Conservation (phyloP, 1,284 basidiomycete species). For the Apiotrichum siamense region DNA sequence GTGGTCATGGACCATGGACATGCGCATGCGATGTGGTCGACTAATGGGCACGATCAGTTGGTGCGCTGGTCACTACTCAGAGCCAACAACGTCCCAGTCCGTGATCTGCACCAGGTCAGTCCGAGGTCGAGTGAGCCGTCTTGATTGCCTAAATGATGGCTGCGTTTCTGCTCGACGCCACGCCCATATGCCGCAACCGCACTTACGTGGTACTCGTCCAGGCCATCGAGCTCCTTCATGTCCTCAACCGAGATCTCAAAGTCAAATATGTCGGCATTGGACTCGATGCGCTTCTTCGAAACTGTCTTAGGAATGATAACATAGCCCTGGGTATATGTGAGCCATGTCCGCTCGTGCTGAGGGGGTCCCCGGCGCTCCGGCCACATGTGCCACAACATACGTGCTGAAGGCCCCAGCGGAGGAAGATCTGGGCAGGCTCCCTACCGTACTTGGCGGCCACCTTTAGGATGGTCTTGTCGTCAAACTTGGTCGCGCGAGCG, state of each 20-base stretch:
- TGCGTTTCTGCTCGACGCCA: too few relatives aligned
- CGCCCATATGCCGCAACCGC: too few relatives aligned
- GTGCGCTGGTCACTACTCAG: too few relatives aligned
- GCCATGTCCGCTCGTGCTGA: too few relatives aligned
- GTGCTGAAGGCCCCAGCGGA: slow-evolving; percentile 53
- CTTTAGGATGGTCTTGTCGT: slow-evolving; percentile 44
- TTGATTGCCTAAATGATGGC: too few relatives aligned
- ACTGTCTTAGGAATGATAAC: slow-evolving; percentile 52
- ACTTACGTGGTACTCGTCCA: slow-evolving; percentile 44
- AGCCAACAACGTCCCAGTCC: slow-evolving; percentile 47
- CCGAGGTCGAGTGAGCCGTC: too few relatives aligned
- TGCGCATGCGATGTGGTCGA: too few relatives aligned
- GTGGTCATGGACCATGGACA: too few relatives aligned
- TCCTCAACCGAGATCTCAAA: slow-evolving; percentile 49
- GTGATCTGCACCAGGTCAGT: slow-evolving; percentile 24
- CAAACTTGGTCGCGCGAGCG: slow-evolving; percentile 47
- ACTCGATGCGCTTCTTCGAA: slow-evolving; percentile 48
- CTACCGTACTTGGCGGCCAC: slow-evolving; percentile 41
- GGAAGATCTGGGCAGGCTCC: slow-evolving; percentile 50
- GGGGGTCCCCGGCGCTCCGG: too few relatives aligned
- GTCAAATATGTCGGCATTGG: slow-evolving; percentile 50
- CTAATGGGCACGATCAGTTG: too few relatives aligned
- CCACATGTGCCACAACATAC: slow-evolving; percentile 17
- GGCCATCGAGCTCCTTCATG: slow-evolving; percentile 46
- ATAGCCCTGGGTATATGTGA: slow-evolving; percentile 35